Conservation (phyloP, 768 basidiomycete genomes). For the Amanita phalloides region DNA sequence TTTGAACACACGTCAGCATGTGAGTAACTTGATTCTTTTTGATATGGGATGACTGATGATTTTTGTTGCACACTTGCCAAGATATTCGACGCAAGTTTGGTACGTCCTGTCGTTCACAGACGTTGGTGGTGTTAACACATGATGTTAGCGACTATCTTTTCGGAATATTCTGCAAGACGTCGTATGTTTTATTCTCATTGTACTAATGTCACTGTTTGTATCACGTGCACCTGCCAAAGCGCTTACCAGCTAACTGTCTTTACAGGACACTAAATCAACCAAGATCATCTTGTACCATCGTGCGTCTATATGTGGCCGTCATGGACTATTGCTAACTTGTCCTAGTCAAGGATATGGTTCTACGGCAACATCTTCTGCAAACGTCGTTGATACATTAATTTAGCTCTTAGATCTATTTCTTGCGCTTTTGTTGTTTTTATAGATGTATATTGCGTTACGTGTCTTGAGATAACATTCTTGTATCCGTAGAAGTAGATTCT, state of each 20-base stretch:
- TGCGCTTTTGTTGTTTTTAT: neutral
- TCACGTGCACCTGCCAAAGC: neutral
- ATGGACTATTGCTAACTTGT: neutral
- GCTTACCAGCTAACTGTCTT: conserved; percentile 1
- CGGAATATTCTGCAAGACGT: conserved; percentile 29
- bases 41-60: neutral
- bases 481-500: neutral
- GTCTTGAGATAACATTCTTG: neutral
- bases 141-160: conserved; percentile 26
- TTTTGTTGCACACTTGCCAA: conserved; percentile 6
- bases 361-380: conserved; percentile 31
- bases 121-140: neutral
- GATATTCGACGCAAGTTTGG: conserved; percentile 36
- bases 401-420: neutral
- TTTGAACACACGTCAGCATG: conserved; percentile 58
- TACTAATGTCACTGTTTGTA: conserved; percentile 53
- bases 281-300: conserved; percentile 37
- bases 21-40: conserved; percentile 20
- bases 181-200: conserved; percentile 57
- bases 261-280: conserved; percentile 48
- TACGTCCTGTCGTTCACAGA: conserved; percentile 12
- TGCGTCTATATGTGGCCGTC: conserved; percentile 13
- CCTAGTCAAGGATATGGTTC: conserved; percentile 35
- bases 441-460: neutral
- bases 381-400: conserved; percentile 24